Percentiles rank a stretch among this genome's conserved stretches.
Evolutionary conservation across 1,284 basidiomycete species (phyloP).

Genomic region (Rhodotorula sp.): DNA sequence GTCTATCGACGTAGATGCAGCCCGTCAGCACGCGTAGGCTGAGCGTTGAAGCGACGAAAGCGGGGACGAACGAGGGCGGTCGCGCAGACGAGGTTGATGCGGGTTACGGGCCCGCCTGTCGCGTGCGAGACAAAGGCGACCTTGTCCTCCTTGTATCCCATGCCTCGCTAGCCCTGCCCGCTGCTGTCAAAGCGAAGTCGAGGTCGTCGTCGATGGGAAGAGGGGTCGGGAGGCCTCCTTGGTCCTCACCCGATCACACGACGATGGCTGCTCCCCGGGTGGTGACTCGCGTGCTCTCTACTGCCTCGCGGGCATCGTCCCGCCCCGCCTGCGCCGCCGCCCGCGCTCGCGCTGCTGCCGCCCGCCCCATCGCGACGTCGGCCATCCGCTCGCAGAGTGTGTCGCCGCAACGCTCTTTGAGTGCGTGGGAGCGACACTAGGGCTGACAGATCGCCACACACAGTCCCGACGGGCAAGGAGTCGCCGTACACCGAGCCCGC

Average conservation of each 20-base stretch:
- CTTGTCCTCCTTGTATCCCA: conserved; percentile 73
- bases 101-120: conserved; percentile 70
- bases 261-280: conserved; percentile 3
- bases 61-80: conserved; percentile 65
- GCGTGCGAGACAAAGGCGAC: conserved; percentile 81
- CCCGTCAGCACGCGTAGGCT: not conserved
- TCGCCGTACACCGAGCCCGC: conserved; percentile 81
- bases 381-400: conserved; percentile 14
- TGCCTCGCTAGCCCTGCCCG: not conserved
- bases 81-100: conserved; percentile 71
- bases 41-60: not conserved
- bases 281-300: not conserved
- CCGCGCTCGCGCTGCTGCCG: conserved; percentile 9
- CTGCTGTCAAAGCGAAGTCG: not conserved
- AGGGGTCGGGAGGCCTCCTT: not conserved
- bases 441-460: not conserved
- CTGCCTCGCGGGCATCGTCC: not conserved
- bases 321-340: conserved; percentile 5
- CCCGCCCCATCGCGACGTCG: conserved; percentile 22
- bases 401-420: not conserved
- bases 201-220: not conserved
- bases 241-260: not conserved
- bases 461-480: conserved; percentile 34
- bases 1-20: conserved; percentile 53
- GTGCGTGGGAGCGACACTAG: not conserved